A percentile compares a stretch with the other conserved stretches of the same genome.
These are phyloP conservation scores for Typha latifolia DNA, from an alignment of 176 grass and related monocot species.

Conservation along the genomic window DNA sequence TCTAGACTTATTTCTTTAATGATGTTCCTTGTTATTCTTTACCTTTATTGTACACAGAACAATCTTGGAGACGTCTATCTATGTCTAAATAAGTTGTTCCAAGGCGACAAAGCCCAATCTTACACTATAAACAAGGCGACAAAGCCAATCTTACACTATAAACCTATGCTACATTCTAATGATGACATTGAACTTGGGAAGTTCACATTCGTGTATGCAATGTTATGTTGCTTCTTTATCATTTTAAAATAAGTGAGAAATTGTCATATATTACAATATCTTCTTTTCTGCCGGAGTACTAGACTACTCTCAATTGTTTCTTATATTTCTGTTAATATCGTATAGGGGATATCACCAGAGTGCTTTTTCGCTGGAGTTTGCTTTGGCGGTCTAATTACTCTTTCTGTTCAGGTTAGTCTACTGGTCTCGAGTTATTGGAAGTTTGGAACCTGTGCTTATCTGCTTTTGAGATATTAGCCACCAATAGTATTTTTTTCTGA, in stretches of 20 bases:
- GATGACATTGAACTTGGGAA: neutral
- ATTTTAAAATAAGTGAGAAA: constrained; percentile 2
- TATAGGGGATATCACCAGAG: constrained; percentile 66
- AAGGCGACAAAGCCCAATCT: too few relatives aligned
- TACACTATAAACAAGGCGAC: too few relatives aligned
- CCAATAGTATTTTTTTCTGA: constrained; percentile 5
- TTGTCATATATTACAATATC: neutral
- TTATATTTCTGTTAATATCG: constrained; percentile 10
- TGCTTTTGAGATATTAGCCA: neutral
- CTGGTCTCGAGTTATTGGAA: neutral
- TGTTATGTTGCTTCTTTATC: constrained; percentile 10
- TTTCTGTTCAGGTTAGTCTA: constrained; percentile 59
- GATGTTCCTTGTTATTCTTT: too few relatives aligned
- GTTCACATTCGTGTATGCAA: constrained; percentile 9
- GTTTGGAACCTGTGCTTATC: neutral
- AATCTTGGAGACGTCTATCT: too few relatives aligned
- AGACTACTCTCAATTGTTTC: neutral
- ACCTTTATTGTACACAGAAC: too few relatives aligned
- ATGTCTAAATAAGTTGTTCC: too few relatives aligned
- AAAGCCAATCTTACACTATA: too few relatives aligned
- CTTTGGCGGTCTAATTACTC: constrained; percentile 68
- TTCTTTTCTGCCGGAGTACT: neutral
- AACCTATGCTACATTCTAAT: too few relatives aligned
- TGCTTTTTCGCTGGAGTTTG: constrained; percentile 85
- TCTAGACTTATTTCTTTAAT: too few relatives aligned